These are phyloP conservation scores for Kluyveromyces wickerhamii DNA, from an alignment of 805 yeast species.

Conservation along the genomic window DNA sequence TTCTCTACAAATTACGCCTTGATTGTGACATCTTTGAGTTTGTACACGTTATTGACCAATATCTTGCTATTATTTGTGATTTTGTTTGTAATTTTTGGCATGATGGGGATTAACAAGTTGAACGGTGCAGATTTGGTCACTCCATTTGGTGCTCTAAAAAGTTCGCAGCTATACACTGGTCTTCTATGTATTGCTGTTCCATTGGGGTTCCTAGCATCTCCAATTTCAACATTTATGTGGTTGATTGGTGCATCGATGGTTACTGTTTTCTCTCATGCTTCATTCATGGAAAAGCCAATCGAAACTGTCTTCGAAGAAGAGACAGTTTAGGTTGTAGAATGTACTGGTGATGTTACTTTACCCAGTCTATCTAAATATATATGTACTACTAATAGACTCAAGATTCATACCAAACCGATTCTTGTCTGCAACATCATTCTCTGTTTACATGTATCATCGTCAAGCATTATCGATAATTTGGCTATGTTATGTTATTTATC, in stretches of 20 bases:
- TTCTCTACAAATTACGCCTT: conserved; percentile 80
- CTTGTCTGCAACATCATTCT: no score
- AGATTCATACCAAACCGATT: no score
- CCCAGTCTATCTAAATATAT: no score
- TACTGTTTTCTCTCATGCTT: conserved; percentile 76
- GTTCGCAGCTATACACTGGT: conserved; percentile 78
- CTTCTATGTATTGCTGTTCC: conserved; percentile 71
- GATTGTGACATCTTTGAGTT: conserved; percentile 60
- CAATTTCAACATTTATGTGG: conserved; percentile 87
- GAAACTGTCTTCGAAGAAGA: conserved; percentile 92
- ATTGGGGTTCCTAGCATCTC: conserved; percentile 79
- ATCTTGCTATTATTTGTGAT: conserved; percentile 77
- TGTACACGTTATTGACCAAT: conserved; percentile 86
- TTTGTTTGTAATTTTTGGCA: conserved; percentile 61
- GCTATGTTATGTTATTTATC: no score
- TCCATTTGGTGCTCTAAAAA: conserved; percentile 62
- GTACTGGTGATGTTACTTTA: no score
- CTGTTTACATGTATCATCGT: no score
- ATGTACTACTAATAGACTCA: no score
- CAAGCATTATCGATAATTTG: no score
- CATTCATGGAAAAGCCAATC: conserved; percentile 88
- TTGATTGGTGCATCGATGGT: conserved; percentile 78
- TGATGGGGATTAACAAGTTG: conserved; percentile 68
- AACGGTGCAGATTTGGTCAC: conserved; percentile 77
- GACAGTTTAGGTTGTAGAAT: conserved; percentile 26